Evolutionary conservation across 371 early-diverging fungal genomes (phyloP), one percentile per base, ranked within the genome.

Genomic region (Mucor indicus): DNA sequence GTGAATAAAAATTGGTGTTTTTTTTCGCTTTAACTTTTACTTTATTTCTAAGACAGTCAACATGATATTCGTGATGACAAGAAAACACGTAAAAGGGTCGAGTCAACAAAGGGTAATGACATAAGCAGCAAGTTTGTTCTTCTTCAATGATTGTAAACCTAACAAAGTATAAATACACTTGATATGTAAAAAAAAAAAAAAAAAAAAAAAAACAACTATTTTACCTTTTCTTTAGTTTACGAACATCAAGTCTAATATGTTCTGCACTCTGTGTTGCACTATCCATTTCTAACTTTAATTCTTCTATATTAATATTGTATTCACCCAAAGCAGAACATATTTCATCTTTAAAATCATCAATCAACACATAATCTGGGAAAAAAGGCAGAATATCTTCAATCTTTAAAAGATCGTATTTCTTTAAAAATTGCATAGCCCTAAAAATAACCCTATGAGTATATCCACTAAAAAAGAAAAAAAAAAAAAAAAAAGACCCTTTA

Each of bases 381-480:
- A 88, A 92, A 1, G 95, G 96, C 22, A 98, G 62, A 20, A 98
- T 85, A 58, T 98, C 96, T 60, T 96, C 95, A 44, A 98, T 90
- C 53, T 90, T 90, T 29, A 97, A 67, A 11, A 95, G 67, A 35
- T 90, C 89, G 29, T 87, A 84, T 37, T 85, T 69, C 49, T 85
- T 82, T 27, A 93, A 62, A 54, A 92, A 84, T 17, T 83, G 79
- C 79, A 96, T 90, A 4, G 92, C 96, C 3, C 89, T 87, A 53
- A 35, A 19, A 9, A 33, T 1, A 35, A 36, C 7, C 3, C 8
- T 39, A 39, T n/a, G 20, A 22, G 35, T 23, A 32, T 47, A 25
- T 24, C 4, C n/a, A 11, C 25, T 1, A 7, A 8, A 22, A 15
- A 11, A 19, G n/a, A 2, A 6, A 10, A 6, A 23, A 9, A 23